Percentiles rank a stretch among this genome's conserved stretches.
Conservation (phyloP, 495 filamentous ascomycete genomes). For the Glutinoglossum americanum region DNA sequence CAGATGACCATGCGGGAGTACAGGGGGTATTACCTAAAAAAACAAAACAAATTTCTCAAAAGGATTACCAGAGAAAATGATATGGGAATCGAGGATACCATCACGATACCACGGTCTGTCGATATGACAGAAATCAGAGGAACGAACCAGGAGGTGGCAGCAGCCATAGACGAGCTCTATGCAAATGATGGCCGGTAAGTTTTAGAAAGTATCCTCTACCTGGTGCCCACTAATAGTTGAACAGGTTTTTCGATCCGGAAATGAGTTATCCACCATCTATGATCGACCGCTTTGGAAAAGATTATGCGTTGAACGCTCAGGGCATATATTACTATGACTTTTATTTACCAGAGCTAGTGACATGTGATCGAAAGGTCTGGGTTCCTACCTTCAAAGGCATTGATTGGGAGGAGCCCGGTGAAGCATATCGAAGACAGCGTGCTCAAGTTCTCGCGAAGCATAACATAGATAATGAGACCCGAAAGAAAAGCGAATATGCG, state of each 20-base stretch:
- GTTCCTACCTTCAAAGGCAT: background rate
- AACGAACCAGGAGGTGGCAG: background rate
- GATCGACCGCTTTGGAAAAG: background rate
- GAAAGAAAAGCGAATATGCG: conserved; percentile 2
- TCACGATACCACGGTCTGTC: background rate
- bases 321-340: conserved; percentile 1
- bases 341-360: background rate
- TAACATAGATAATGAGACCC: conserved; percentile 1
- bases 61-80: background rate
- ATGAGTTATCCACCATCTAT: background rate
- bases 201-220: background rate
- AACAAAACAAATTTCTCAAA: background rate
- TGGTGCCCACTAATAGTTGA: background rate
- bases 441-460: conserved; percentile 1
- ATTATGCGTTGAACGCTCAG: conserved; percentile 2
- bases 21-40: background rate
- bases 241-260: background rate
- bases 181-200: background rate
- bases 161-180: background rate
- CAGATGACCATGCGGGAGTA: background rate
- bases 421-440: background rate
- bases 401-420: background rate
- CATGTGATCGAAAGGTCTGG: background rate
- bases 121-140: background rate
- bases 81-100: background rate